These are phyloP conservation scores for Penstemon eatonii DNA, from an alignment of 257 asterid genomes.

Conservation along the genomic window DNA sequence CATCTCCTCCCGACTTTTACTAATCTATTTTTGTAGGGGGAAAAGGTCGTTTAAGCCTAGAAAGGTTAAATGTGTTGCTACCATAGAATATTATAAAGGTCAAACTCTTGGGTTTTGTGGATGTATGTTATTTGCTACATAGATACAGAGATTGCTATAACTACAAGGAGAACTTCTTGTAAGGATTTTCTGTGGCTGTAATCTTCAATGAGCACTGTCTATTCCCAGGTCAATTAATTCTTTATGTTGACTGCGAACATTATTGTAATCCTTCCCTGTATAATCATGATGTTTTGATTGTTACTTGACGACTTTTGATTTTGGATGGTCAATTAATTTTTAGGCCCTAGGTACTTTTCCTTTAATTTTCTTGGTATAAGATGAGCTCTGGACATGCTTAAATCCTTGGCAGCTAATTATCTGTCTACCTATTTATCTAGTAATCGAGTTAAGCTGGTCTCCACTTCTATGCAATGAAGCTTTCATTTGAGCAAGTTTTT, in stretches of 20 bases:
- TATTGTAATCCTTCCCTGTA: neutral
- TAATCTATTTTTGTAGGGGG: too few relatives aligned
- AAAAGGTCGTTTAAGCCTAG: too few relatives aligned
- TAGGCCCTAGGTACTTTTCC: too few relatives aligned
- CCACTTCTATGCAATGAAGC: constrained; percentile 2
- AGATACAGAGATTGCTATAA: too few relatives aligned
- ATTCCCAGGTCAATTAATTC: neutral
- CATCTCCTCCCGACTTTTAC: too few relatives aligned
- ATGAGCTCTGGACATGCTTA: neutral
- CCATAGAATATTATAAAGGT: too few relatives aligned
- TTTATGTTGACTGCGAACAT: neutral
- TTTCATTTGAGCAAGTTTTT: constrained; percentile 11
- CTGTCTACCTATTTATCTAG: neutral
- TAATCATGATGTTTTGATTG: neutral
- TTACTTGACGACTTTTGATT: neutral
- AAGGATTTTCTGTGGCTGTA: neutral
- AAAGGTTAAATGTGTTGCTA: too few relatives aligned
- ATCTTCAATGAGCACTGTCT: neutral
- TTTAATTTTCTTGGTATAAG: constrained; percentile 1
- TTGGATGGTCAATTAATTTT: constrained; percentile 6
- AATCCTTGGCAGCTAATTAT: constrained; percentile 18
- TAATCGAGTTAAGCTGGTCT: neutral
- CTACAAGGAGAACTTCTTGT: neutral
- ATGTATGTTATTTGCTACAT: too few relatives aligned
- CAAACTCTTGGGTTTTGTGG: too few relatives aligned